Base-by-base conservation (phyloP, 2,329 filamentous ascomycete species). In the Allantophomopsis lycopodina region DNA sequence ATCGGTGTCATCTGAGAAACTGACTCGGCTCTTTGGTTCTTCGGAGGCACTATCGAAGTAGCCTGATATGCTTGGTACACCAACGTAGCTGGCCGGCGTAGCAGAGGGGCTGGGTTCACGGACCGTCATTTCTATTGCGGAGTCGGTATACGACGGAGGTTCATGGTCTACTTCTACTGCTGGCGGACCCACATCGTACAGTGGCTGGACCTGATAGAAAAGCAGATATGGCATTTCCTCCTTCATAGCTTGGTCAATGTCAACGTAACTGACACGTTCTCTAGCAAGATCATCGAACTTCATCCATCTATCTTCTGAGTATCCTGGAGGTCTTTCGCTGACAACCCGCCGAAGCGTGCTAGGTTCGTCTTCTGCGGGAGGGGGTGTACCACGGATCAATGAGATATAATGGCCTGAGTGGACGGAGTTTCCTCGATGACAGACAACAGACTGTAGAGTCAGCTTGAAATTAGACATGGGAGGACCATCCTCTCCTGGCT, bases 201-300 rank as follows among this genome's bases (percentile, higher is more conserved):
- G 86, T 0, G 89, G 88, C 21, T 93, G 73, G 32, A 96, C 84
- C 57, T 95, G 89, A 54, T 95, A 98, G 59, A 96, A 96, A 0
- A 98, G 66, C 6, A 96, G 71, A 56, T 96, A 96, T 0, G 91
- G 89, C 57, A 86, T 93, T 57, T 95, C 88, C n/a, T 81, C 72
- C 48, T 76, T 80, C 37, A 96, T 62, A 0, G 84, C 80, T 48
- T 80, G 63, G 44, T 83, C 79, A 49, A 79, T 74, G 46, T 95
- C 81, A 76, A 95, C 78, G 40, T 81, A 70, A 0, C 69, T 70
- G 3, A 96, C 81, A 18, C 89, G 75, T 69, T 30, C 72, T 65
- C 75, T 64, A 0, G 58, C 57, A n/a, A 96, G 65, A 55, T 98
- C 91, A 54, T 98, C 91, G 50, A 94, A 95, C 31, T 79, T 81